A percentile compares a stretch with the other conserved stretches of the same genome.
phyloP scores from a whole-genome alignment of 495 filamentous ascomycete genomes.

The Jackrogersella minutella region DNA sequence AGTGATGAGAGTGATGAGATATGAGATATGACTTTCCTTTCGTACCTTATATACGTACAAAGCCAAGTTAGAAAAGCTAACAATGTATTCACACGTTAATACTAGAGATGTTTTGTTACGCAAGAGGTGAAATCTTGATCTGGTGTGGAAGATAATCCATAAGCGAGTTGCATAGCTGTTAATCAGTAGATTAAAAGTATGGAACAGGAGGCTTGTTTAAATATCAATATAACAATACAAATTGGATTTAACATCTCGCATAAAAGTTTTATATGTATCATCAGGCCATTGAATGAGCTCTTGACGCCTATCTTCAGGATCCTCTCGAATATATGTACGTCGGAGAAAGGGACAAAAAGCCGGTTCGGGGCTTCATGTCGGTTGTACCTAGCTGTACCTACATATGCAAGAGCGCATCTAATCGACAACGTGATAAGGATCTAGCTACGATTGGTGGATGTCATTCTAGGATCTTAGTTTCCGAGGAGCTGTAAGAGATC shows the following conservation, averaged over 20 bases:
- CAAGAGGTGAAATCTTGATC: neutral
- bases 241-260: neutral
- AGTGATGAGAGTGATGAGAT: conserved; percentile 3
- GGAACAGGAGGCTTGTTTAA: neutral
- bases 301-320: neutral
- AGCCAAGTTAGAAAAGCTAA: neutral
- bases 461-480: neutral
- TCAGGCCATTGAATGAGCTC: neutral
- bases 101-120: neutral
- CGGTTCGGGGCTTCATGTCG: neutral
- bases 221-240: neutral
- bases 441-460: conserved; percentile 7
- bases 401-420: neutral
- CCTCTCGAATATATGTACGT: neutral
- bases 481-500: neutral
- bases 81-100: neutral
- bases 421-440: conserved; percentile 9
- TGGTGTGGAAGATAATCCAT: too few species aligned
- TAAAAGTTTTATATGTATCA: neutral
- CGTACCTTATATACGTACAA: neutral
- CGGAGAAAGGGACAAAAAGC: neutral
- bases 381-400: too few species aligned
- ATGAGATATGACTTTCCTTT: conserved; percentile 26
- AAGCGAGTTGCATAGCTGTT: neutral
- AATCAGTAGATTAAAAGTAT: neutral